Evolutionary conservation across 2,329 filamentous ascomycete genomes (phyloP), one percentile per base, ranked within the genome.

Genomic region (Aspergillus sp.): DNA sequence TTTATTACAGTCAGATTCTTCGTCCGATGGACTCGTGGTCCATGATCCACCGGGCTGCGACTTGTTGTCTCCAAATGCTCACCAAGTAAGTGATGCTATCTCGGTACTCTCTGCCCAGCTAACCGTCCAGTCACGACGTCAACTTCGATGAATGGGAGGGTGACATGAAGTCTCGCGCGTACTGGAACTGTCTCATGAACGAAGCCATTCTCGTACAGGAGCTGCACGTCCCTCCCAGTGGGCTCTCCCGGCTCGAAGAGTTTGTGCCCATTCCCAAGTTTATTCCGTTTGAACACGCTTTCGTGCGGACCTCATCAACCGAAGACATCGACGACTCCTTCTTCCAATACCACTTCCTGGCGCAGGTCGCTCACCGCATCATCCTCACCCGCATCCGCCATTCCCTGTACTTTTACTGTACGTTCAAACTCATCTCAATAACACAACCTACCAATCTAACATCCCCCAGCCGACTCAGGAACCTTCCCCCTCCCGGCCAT

Each of bases 301-400:
- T 69, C 57, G 67, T 56, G 44, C 65, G 59, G 22, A 69, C 53
- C 44, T 57, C 63, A 14, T 56, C 67, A 14, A 56, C 62, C 7
- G 69, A 68, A 5, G 72, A 78, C 44, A 72, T 79, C 36, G 77
- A 80, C 50, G 78, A 81, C 53, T 75, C 79, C 1, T 78, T 79
- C 55, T 82, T 80, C 64, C 79, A 82, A 61, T 82, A 81, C 52
- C 79, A 82, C 56, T 82, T 82, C 55, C 73, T 82, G 5, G 79
- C 79, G 22, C 79, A 82, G 59, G 79, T 80, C 33, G 79, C 79
- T 6, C 79, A 82, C 60, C 75, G 79, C 43, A 81, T 81, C 52
- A 79, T 82, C 49, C 70, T 82, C 8, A 82, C 77, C 1, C 75
- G 79, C 6, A 75, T 81, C 24, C 75, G 78, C 48, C 75, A 80